Percentiles rank a stretch among this genome's conserved stretches.
These are phyloP conservation scores for Gossypium australe DNA, from an alignment of 345 rosid species.

Conservation along the genomic window DNA sequence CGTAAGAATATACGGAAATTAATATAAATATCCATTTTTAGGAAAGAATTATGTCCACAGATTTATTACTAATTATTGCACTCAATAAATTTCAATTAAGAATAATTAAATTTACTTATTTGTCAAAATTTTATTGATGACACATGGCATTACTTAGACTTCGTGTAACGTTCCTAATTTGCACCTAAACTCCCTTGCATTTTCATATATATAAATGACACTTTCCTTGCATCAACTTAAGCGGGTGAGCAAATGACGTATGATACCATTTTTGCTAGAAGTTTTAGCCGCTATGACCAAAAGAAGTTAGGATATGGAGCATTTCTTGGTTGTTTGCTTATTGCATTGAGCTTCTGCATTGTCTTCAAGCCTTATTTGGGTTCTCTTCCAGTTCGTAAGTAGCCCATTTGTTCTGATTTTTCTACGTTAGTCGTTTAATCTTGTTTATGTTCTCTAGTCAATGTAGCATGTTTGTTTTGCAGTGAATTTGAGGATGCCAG, in stretches of 20 bases:
- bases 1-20: too few relatives aligned
- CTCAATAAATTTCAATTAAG: too few relatives aligned
- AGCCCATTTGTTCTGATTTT: background rate
- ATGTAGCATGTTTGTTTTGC: constrained; percentile 10
- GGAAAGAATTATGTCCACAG: too few relatives aligned
- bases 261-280: constrained; percentile 53
- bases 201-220: background rate
- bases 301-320: constrained; percentile 64
- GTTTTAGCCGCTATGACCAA: constrained; percentile 62
- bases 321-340: constrained; percentile 36
- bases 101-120: too few relatives aligned
- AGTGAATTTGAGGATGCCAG: constrained; percentile 46
- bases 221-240: background rate
- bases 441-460: background rate
- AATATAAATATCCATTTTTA: too few relatives aligned
- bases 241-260: constrained; percentile 31
- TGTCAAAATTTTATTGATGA: too few relatives aligned
- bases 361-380: constrained; percentile 49
- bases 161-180: too few relatives aligned
- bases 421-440: background rate
- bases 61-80: too few relatives aligned
- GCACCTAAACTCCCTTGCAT: background rate
- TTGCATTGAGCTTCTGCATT: constrained; percentile 45
- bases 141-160: too few relatives aligned
- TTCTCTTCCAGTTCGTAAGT: constrained; percentile 45